Evolutionary conservation across 2,329 filamentous ascomycete species (phyloP).

Genomic region (Venturia oleaginea): DNA sequence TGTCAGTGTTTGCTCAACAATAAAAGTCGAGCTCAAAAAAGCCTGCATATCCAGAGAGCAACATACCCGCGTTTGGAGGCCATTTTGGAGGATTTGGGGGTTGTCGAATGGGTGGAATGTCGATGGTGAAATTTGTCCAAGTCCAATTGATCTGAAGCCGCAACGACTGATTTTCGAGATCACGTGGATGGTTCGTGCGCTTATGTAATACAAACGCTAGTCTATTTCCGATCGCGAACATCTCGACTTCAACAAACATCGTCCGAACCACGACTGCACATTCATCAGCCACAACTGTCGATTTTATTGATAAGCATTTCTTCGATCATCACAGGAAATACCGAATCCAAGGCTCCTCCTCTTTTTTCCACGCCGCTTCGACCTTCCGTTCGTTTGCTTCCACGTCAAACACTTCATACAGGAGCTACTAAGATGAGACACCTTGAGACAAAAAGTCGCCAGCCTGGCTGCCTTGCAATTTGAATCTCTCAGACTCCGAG

Average conservation of each 20-base stretch:
- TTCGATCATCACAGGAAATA: not conserved
- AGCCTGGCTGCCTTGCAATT: not conserved
- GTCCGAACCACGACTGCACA: not conserved
- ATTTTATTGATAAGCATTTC: not conserved
- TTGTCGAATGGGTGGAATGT: not conserved
- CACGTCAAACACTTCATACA: constrained; percentile 1
- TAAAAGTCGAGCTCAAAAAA: constrained; percentile 9
- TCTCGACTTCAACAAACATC: not conserved
- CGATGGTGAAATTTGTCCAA: not conserved
- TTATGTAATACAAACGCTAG: not conserved
- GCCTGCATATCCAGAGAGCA: not conserved
- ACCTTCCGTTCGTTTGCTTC: not conserved
- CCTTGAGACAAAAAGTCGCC: not conserved
- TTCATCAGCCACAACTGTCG: not conserved
- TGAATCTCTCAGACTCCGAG: not conserved
- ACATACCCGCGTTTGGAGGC: constrained; percentile 32
- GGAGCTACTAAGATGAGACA: constrained; percentile 1
- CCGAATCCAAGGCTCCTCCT: not conserved
- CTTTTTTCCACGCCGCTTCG: not conserved
- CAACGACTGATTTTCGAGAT: not conserved
- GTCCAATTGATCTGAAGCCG: not conserved
- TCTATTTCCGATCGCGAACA: not conserved
- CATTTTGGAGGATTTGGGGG: constrained; percentile 25
- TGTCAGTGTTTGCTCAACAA: constrained; percentile 20
- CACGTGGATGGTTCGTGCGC: not conserved